phyloP scores from a whole-genome alignment of 352 stramenopile species.

The Pythium pyrilobum region DNA sequence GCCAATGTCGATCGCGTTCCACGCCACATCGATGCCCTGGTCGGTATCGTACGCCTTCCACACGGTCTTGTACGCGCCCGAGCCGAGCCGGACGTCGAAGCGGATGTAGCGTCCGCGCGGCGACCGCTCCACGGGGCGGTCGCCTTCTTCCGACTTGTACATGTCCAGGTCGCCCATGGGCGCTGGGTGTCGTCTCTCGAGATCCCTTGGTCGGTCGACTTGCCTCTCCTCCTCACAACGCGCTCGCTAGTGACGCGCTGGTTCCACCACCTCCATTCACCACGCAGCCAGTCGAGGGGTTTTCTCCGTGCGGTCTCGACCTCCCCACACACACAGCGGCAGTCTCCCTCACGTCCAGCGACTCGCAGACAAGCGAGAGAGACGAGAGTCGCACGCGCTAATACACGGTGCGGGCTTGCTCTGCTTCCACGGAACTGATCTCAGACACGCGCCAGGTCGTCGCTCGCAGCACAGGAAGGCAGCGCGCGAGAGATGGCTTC shows the following conservation, averaged over 20 bases:
- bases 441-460: too few species aligned
- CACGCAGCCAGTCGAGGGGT: too few species aligned
- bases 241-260: too few species aligned
- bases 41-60: slow-evolving; percentile 97
- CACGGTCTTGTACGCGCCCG: slow-evolving; percentile 86
- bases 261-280: too few species aligned
- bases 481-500: neutral
- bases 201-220: neutral
- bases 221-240: too few species aligned
- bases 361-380: too few species aligned
- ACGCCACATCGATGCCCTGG: slow-evolving; percentile 98
- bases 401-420: too few species aligned
- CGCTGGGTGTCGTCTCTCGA: neutral
- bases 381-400: too few species aligned
- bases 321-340: too few species aligned
- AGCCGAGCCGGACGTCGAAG: slow-evolving; percentile 81
- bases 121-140: slow-evolving; percentile 71
- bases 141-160: slow-evolving; percentile 68
- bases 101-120: slow-evolving; percentile 82
- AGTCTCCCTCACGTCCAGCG: too few species aligned
- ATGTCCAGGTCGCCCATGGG: slow-evolving; percentile 56
- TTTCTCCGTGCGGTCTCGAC: too few species aligned
- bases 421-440: too few species aligned
- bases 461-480: neutral
- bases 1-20: slow-evolving; percentile 98